phyloP scores from a whole-genome alignment of 2,329 filamentous ascomycete genomes.

The Fusarium incarnatum region DNA sequence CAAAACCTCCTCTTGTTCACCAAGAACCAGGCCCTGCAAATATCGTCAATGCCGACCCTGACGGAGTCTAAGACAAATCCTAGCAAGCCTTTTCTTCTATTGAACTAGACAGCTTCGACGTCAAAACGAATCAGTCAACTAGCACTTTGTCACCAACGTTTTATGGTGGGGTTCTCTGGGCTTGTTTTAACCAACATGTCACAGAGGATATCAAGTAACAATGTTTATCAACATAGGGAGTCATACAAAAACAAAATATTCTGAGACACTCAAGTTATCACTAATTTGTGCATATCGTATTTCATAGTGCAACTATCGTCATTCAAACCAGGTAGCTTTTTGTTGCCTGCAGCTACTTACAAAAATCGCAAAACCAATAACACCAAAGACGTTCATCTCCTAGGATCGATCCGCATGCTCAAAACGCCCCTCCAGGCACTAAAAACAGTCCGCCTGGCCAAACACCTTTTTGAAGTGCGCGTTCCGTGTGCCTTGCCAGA shows the following conservation, averaged over 20 bases:
- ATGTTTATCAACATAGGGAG: neutral
- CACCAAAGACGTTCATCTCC: conserved; percentile 48
- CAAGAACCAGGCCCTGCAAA: conserved; percentile 5
- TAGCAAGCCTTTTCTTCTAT: neutral
- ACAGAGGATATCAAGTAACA: neutral
- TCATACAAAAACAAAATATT: neutral
- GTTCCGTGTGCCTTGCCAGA: conserved; percentile 51
- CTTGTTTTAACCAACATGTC: neutral
- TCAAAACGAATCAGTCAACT: neutral
- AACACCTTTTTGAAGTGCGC: conserved; percentile 61
- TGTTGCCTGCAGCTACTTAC: conserved; percentile 48
- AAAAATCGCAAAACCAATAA: conserved; percentile 38
- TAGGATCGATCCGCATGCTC: conserved; percentile 41
- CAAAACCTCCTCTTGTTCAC: conserved; percentile 7
- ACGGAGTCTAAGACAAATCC: conserved; percentile 1
- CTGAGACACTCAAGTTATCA: neutral
- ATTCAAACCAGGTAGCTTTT: conserved; percentile 45
- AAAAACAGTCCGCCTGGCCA: conserved; percentile 48
- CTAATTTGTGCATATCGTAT: conserved; percentile 31
- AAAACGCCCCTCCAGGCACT: conserved; percentile 46
- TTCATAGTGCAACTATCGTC: conserved; percentile 40
- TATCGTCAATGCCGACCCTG: conserved; percentile 26
- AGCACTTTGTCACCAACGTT: neutral
- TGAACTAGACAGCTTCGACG: neutral
- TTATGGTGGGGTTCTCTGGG: neutral